A percentile compares a stretch with the other conserved stretches of the same genome.
Evolutionary conservation across 2,329 filamentous ascomycete genomes (phyloP).

Genomic region (Tolypocladium amazonense): DNA sequence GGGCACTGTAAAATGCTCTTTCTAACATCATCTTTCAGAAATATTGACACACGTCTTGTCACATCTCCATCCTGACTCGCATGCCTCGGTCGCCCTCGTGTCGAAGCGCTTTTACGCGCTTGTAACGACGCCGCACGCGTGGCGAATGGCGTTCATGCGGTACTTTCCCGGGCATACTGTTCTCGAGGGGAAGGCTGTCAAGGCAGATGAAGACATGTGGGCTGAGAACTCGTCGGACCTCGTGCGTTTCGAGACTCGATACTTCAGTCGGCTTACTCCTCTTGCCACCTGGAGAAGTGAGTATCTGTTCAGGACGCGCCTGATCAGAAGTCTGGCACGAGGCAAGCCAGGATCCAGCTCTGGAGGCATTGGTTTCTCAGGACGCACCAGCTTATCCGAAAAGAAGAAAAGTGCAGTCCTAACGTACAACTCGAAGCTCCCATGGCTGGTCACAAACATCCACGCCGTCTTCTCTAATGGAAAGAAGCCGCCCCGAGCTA

Average conservation of each 20-base stretch:
- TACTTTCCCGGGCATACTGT: conserved; percentile 68
- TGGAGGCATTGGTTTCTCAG: conserved; percentile 38
- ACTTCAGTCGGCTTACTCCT: conserved; percentile 72
- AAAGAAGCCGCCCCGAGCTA: conserved; percentile 66
- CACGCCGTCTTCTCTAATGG: conserved; percentile 65
- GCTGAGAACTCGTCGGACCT: conserved; percentile 38
- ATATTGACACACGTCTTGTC: conserved; percentile 86
- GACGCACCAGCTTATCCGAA: conserved; percentile 37
- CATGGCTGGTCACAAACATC: conserved; percentile 67
- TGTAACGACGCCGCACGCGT: conserved; percentile 85
- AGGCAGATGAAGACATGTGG: conserved; percentile 25
- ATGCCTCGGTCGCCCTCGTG: conserved; percentile 73
- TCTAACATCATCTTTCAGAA: conserved; percentile 42
- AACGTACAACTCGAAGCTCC: conserved; percentile 77
- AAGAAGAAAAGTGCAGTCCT: conserved; percentile 64
- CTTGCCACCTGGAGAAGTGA: conserved; percentile 94
- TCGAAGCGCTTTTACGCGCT: conserved; percentile 79
- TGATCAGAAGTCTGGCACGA: conserved; percentile 69
- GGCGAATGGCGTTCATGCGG: conserved; percentile 84
- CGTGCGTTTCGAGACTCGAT: conserved; percentile 61
- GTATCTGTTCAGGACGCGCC: conserved; percentile 77
- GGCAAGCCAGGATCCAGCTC: conserved; percentile 63
- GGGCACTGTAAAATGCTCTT: not conserved
- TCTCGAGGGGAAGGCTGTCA: conserved; percentile 17
- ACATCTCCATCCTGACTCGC: conserved; percentile 75